phyloP scores from a whole-genome alignment of 2,329 filamentous ascomycete genomes.

The Aureobasidium sp. region DNA sequence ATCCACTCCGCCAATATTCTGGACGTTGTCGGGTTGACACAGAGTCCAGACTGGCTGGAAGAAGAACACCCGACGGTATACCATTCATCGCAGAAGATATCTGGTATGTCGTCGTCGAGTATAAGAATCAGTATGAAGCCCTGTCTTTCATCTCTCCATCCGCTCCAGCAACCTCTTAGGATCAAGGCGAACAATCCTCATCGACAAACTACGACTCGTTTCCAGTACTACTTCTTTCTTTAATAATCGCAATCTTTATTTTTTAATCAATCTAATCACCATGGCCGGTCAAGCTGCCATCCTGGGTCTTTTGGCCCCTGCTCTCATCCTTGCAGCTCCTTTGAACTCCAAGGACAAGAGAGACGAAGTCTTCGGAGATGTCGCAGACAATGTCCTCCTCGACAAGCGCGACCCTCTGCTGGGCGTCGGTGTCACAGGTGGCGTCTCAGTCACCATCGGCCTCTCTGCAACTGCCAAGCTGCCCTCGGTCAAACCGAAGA shows the following conservation, averaged over 20 bases:
- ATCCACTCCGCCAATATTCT: neutral
- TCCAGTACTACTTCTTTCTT: neutral
- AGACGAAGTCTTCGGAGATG: neutral
- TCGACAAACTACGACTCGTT: neutral
- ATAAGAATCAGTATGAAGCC: neutral
- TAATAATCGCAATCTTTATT: neutral
- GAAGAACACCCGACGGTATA: neutral
- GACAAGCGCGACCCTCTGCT: neutral
- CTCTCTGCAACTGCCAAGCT: neutral
- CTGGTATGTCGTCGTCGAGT: neutral
- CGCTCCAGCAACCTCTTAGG: neutral
- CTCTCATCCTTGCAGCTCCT: constrained; percentile 5
- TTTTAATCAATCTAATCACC: neutral
- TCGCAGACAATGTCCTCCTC: neutral
- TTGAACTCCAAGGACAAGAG: neutral
- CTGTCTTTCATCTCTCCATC: neutral
- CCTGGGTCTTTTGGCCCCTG: constrained; percentile 2
- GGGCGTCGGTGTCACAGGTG: neutral
- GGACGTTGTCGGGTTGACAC: constrained; percentile 2
- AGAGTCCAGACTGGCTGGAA: constrained; percentile 1
- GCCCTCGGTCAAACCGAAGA: neutral
- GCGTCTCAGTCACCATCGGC: neutral
- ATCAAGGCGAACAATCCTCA: neutral
- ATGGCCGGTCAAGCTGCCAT: constrained; percentile 8
- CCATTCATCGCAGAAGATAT: neutral